Percentiles rank a stretch among this genome's conserved stretches.
Conservation (phyloP, 257 asterid species). For the Ophiorrhiza pumila region DNA sequence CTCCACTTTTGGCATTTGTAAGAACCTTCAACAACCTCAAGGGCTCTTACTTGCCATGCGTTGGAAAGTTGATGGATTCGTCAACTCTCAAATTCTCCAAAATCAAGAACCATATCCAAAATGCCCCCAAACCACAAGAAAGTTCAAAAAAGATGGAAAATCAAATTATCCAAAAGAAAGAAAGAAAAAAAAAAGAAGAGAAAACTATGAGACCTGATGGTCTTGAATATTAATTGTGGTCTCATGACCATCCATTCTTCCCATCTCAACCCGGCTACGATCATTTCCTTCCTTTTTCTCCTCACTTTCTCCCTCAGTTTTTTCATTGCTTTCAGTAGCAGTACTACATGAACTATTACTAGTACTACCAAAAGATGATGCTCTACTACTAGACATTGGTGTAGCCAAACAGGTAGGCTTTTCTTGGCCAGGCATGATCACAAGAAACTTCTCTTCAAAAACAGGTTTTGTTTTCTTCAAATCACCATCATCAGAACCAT, state of each 20-base stretch:
- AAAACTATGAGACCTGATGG: not conserved
- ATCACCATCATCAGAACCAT: conserved; percentile 13
- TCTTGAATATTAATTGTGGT: not conserved
- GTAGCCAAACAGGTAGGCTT: conserved; percentile 87
- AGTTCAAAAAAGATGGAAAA: too few species aligned
- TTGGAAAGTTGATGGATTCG: not conserved
- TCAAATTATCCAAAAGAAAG: too few species aligned
- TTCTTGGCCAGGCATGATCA: conserved; percentile 83
- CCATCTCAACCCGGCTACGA: conserved; percentile 21
- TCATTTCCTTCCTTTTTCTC: conserved; percentile 17
- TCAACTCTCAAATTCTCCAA: not conserved
- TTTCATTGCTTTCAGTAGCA: conserved; percentile 21
- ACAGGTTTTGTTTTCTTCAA: conserved; percentile 31
- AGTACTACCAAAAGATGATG: conserved; percentile 66
- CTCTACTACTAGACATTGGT: conserved; percentile 60
- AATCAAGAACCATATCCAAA: not conserved
- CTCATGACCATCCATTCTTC: not conserved
- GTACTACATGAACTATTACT: conserved; percentile 18
- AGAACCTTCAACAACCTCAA: not conserved
- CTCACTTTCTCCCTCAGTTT: conserved; percentile 28
- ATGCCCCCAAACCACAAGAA: not conserved
- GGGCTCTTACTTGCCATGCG: not conserved
- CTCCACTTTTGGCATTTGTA: not conserved
- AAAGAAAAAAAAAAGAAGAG: not conserved
- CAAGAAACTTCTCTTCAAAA: conserved; percentile 71